phyloP scores from a whole-genome alignment of 2,329 filamentous ascomycete species.

The Ambrosiella cleistominuta region DNA sequence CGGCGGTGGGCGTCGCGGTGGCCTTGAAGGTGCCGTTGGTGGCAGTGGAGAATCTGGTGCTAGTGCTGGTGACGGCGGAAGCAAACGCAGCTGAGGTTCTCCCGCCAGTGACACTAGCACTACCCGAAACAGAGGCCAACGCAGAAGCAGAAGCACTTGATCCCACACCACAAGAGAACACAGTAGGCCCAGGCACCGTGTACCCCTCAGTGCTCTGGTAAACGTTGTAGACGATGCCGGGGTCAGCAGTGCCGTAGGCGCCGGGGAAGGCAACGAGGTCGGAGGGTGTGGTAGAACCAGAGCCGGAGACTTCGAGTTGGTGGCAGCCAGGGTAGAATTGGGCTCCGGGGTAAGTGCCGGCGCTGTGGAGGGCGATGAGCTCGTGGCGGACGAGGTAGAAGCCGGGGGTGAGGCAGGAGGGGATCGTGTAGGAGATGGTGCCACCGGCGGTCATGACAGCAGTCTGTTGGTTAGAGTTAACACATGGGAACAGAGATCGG shows the following conservation, averaged over 20 bases:
- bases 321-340: conserved; percentile 29
- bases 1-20: neutral
- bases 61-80: no score
- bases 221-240: conserved; percentile 18
- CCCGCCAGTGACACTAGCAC: neutral
- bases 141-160: neutral
- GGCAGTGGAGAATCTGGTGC: neutral
- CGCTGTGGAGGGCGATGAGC: conserved; percentile 39
- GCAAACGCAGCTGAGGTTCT: no score
- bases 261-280: conserved; percentile 18
- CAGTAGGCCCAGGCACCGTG: conserved; percentile 16
- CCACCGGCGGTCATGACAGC: conserved; percentile 29
- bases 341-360: conserved; percentile 25
- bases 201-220: conserved; percentile 18
- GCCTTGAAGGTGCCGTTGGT: neutral
- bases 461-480: conserved; percentile 14
- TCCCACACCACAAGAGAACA: conserved; percentile 18
- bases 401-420: conserved; percentile 32
- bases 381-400: conserved; percentile 43
- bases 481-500: neutral
- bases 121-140: neutral
- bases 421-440: conserved; percentile 33
- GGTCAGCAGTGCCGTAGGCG: conserved; percentile 18
- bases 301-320: conserved; percentile 22
- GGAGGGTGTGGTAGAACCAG: conserved; percentile 17